Conservation (phyloP, 306 rosid species). For the Psophocarpus tetragonolobus region DNA sequence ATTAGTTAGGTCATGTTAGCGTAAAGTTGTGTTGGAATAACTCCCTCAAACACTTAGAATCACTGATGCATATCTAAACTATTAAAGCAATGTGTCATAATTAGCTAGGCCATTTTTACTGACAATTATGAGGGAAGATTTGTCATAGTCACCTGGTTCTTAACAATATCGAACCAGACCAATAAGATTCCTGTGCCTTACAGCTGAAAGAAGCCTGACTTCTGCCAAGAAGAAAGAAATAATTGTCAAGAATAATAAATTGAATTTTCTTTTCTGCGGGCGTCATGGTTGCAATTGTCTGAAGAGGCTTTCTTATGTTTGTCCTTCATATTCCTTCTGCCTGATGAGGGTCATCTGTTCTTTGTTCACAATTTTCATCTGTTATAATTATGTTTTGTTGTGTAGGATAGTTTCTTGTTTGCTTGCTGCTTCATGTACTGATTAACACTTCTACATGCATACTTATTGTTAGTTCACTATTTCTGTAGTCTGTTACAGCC, state of each 20-base stretch:
- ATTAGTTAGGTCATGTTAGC: constrained; percentile 29
- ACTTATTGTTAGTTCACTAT: not conserved
- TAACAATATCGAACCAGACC: constrained; percentile 82
- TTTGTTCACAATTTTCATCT: not conserved
- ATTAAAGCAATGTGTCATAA: constrained; percentile 21
- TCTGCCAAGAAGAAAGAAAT: constrained; percentile 49
- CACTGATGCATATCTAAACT: not conserved
- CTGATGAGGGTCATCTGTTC: not conserved
- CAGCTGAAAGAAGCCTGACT: constrained; percentile 66
- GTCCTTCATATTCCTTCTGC: not conserved
- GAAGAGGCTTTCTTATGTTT: constrained; percentile 38
- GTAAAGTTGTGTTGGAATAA: constrained; percentile 7
- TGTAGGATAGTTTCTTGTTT: not conserved
- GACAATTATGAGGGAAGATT: not conserved
- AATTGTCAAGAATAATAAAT: not conserved
- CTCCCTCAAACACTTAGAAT: not conserved
- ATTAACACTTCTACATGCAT: too few species aligned
- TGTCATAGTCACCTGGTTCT: constrained; percentile 57
- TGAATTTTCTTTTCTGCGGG: not conserved
- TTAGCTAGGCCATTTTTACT: not conserved
- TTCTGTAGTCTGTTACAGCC: not conserved
- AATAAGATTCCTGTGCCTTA: constrained; percentile 70
- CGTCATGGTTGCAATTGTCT: constrained; percentile 24
- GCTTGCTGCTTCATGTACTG: too few species aligned
- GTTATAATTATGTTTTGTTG: not conserved